Percentiles rank a stretch among this genome's conserved stretches.
Evolutionary conservation across 257 asterid species (phyloP).

Genomic region (Fraxinus anomala): DNA sequence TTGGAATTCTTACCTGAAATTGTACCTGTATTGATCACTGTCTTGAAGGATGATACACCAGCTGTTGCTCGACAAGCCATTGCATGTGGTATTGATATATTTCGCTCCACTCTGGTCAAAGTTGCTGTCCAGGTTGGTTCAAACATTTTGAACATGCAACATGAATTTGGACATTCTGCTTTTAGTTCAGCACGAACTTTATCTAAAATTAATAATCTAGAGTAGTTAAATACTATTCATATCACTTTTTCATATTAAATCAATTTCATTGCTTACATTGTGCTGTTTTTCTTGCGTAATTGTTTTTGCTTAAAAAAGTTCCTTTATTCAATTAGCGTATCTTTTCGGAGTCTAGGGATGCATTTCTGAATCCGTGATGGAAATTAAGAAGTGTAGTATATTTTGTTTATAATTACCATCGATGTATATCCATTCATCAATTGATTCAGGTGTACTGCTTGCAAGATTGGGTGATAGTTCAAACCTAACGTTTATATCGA

Average conservation of each 20-base stretch:
- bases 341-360: background rate
- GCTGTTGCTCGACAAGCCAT: conserved; percentile 97
- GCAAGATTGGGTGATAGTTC: background rate
- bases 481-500: background rate
- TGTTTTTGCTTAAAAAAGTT: background rate
- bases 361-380: background rate
- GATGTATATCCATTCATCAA: background rate
- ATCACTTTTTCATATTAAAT: background rate
- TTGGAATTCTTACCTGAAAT: conserved; percentile 77
- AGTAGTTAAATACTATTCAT: background rate
- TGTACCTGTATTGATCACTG: conserved; percentile 66
- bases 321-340: background rate
- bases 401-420: background rate
- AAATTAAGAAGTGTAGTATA: background rate
- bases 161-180: conserved; percentile 2
- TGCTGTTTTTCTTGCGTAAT: background rate
- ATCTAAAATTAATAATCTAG: conserved; percentile 8
- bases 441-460: background rate
- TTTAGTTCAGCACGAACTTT: conserved; percentile 26
- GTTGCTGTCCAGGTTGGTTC: conserved; percentile 73
- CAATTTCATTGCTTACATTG: background rate
- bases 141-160: conserved; percentile 13
- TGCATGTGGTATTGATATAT: conserved; percentile 71
- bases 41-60: conserved; percentile 75
- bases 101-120: conserved; percentile 63